Base-by-base conservation (phyloP, 306 rosid species). In the Malus domestica region DNA sequence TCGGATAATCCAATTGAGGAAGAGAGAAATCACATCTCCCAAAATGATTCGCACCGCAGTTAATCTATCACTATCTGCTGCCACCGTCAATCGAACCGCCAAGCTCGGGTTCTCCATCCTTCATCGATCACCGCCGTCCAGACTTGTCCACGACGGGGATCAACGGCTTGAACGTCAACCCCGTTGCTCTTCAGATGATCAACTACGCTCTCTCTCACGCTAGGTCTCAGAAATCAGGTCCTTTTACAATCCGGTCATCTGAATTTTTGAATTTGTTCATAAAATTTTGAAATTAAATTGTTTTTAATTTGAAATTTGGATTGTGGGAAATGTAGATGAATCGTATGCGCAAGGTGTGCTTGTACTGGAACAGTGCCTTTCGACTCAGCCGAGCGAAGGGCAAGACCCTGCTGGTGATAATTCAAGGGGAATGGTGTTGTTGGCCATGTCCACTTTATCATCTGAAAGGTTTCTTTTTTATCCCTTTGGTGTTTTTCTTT, bases 201-300 rank as follows among this genome's bases (percentile, higher is more conserved):
- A 79, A 80, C 70, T 95, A 95, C 74, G 98, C 97, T n/a, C 42
- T 92, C 68, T 80, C 83, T 59, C 90, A 83, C 68, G 95, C 97
- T 59, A 88, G 97, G 90, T 84, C 86, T 65, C 90, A 84, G 2
- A 87, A 88, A 83, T 88, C 97, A 85, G 96, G 99, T 92, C 62
- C 69, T 35, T 60, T 74, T 27, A 3, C 68, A 15, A 73, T 60
- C 45, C 46, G 8, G 29, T 61, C 20, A 4, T 33, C 20, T 42
- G 45, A 62, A 45, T 61, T 19, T 32, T 20, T 40, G 1, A 0
- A 35, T 13, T 22, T 60, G 4, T 6, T 16, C 13, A 35, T 13
- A 7, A 10, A 73, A 72, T 38, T 59, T 6, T 30, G 45, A 42
- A 59, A 40, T 40, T 40, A 22, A 35, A 51, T 55, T 32, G 25